A percentile compares a stretch with the other conserved stretches of the same genome.
Conservation (phyloP, 1,139 yeast genomes). For the Suzukiozyma palmioleophila region DNA sequence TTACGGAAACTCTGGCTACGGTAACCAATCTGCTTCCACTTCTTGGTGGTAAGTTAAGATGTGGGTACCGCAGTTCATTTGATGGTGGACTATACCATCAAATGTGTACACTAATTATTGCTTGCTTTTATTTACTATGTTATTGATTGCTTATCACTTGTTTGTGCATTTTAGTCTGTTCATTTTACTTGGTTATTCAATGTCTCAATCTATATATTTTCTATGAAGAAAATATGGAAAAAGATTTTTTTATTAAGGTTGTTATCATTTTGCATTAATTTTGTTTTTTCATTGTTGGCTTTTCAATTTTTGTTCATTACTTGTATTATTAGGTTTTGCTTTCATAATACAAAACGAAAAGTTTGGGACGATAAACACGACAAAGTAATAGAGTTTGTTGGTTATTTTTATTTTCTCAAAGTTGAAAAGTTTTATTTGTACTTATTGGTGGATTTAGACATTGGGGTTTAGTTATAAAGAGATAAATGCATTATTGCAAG, state of each 20-base stretch:
- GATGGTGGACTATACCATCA: background rate
- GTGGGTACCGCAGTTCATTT: background rate
- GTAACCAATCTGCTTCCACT: conserved; percentile 30
- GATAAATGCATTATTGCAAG: conserved; percentile 16
- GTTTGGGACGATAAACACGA: background rate
- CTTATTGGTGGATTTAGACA: conserved; percentile 35
- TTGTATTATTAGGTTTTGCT: conserved; percentile 22
- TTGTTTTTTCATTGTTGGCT: conserved; percentile 11
- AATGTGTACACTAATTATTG: conserved; percentile 1
- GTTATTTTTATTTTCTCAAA: conserved; percentile 18
- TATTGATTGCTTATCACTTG: conserved; percentile 10
- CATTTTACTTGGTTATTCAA: conserved; percentile 13
- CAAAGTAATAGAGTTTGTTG: conserved; percentile 1
- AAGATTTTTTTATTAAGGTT: conserved; percentile 12
- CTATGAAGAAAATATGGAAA: conserved; percentile 15
- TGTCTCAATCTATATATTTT: conserved; percentile 25
- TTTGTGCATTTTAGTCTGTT: conserved; percentile 11
- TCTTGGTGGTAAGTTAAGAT: conserved; percentile 36
- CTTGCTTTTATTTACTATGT: conserved; percentile 8
- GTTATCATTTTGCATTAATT: conserved; percentile 19
- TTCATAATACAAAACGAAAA: conserved; percentile 9
- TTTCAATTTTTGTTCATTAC: conserved; percentile 11
- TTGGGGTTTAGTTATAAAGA: conserved; percentile 29
- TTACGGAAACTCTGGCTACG: conserved; percentile 23
- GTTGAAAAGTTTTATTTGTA: conserved; percentile 17